Percentiles rank a stretch among this genome's conserved stretches.
Conservation (phyloP, 495 filamentous ascomycete species). For the Neurospora sp. region DNA sequence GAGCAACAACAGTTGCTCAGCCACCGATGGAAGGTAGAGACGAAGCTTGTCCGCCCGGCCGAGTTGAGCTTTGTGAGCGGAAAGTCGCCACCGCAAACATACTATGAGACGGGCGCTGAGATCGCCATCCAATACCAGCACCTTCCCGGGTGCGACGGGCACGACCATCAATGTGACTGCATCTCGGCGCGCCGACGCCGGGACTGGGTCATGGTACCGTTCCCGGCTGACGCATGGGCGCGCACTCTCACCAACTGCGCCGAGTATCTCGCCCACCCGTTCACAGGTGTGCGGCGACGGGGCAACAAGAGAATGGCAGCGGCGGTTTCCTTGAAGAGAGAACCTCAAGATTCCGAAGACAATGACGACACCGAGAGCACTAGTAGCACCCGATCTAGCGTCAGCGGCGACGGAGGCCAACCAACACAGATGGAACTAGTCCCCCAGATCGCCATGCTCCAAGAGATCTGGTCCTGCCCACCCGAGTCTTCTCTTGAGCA, state of each 20-base stretch:
- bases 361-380: conserved; percentile 2
- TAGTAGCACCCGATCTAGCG: conserved; percentile 5
- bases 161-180: conserved; percentile 16
- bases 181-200: conserved; percentile 15
- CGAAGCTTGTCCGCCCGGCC: conserved; percentile 36
- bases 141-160: conserved; percentile 27
- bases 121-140: conserved; percentile 27
- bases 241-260: conserved; percentile 35
- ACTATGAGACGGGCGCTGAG: conserved; percentile 26
- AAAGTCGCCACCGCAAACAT: conserved; percentile 15
- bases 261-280: conserved; percentile 29
- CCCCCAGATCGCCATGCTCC: conserved; percentile 38
- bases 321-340: conserved; percentile 1
- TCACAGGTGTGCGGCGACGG: conserved; percentile 5
- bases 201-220: conserved; percentile 32
- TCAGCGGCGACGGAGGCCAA: conserved; percentile 1
- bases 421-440: conserved; percentile 36
- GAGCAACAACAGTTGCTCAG: conserved; percentile 31
- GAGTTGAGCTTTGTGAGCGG: conserved; percentile 29
- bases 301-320: not conserved
- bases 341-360: not conserved
- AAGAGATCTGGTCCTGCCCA: conserved; percentile 38
- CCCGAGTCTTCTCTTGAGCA: conserved; percentile 11
- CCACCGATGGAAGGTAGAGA: conserved; percentile 41
- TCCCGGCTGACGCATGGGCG: conserved; percentile 40